These are phyloP conservation scores for Ascomycota sp. DNA, from an alignment of 2,329 filamentous ascomycete species.

Conservation along the genomic window DNA sequence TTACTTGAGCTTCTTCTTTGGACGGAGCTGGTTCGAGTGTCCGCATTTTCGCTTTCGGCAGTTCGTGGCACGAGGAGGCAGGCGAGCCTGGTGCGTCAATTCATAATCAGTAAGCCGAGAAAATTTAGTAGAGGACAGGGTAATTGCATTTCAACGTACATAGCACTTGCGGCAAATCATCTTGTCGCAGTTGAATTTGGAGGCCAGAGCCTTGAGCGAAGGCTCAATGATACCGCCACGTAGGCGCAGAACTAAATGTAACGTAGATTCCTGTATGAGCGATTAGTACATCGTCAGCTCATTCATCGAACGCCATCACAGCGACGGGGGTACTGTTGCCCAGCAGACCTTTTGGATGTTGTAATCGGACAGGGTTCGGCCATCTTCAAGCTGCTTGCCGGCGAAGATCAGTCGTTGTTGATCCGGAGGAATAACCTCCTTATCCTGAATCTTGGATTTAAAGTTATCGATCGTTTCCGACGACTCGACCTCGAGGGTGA, in stretches of 20 bases:
- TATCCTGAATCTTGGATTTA: conserved; percentile 99
- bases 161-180: conserved; percentile 99
- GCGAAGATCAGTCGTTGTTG: conserved; percentile 98
- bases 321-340: too few species aligned
- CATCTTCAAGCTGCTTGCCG: conserved; percentile 97
- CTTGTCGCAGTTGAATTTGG: conserved; percentile 99
- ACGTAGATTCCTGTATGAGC: conserved; percentile 64
- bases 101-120: not conserved
- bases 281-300: too few species aligned
- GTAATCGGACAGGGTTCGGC: conserved; percentile 91
- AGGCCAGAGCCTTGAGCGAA: conserved; percentile 91
- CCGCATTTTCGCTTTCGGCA: conserved; percentile 99
- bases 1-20: conserved; percentile 99
- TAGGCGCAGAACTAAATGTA: conserved; percentile 95
- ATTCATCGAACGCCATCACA: not conserved
- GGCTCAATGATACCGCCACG: conserved; percentile 99
- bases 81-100: conserved; percentile 37
- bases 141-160: too few species aligned
- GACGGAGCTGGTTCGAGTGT: conserved; percentile 99
- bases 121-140: too few species aligned
- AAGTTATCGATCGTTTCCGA: conserved; percentile 99
- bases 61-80: conserved; percentile 97
- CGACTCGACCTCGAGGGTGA: conserved; percentile 98
- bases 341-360: conserved; percentile 90
- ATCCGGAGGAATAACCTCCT: conserved; percentile 96